Conservation (phyloP, 2,329 filamentous ascomycete genomes). For the Coniochaeta hoffmannii region DNA sequence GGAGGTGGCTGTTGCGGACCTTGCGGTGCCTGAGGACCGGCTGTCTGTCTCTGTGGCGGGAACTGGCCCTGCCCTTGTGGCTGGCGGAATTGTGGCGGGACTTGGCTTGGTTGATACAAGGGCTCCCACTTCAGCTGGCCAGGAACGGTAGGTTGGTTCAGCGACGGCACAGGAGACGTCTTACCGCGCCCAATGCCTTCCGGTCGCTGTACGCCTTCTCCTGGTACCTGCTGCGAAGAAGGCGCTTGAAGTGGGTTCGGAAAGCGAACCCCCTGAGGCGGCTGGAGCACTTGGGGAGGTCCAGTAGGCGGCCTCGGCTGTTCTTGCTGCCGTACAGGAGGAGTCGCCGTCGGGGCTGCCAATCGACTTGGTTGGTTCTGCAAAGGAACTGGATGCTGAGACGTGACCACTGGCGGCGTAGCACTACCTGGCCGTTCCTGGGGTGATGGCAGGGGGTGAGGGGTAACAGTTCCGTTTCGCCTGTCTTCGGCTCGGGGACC, state of each 20-base stretch:
- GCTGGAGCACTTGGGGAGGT: conserved; percentile 28
- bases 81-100: conserved; percentile 10
- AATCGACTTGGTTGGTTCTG: background rate
- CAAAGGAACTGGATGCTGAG: background rate
- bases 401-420: background rate
- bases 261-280: conserved; percentile 26
- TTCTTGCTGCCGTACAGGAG: background rate
- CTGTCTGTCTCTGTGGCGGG: background rate
- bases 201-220: conserved; percentile 25
- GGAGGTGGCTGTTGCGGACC: background rate
- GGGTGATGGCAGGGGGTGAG: background rate
- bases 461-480: background rate
- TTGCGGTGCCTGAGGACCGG: background rate
- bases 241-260: conserved; percentile 21
- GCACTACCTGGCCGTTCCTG: background rate
- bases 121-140: conserved; percentile 32
- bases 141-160: conserved; percentile 17
- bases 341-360: background rate
- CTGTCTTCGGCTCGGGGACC: background rate
- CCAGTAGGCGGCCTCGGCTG: conserved; percentile 10
- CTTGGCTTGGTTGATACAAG: conserved; percentile 25
- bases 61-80: background rate
- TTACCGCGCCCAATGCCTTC: conserved; percentile 22
- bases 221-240: conserved; percentile 14
- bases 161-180: conserved; percentile 15